Evolutionary conservation across 2,329 filamentous ascomycete genomes (phyloP).

Genomic region (Colletotrichum filicis): DNA sequence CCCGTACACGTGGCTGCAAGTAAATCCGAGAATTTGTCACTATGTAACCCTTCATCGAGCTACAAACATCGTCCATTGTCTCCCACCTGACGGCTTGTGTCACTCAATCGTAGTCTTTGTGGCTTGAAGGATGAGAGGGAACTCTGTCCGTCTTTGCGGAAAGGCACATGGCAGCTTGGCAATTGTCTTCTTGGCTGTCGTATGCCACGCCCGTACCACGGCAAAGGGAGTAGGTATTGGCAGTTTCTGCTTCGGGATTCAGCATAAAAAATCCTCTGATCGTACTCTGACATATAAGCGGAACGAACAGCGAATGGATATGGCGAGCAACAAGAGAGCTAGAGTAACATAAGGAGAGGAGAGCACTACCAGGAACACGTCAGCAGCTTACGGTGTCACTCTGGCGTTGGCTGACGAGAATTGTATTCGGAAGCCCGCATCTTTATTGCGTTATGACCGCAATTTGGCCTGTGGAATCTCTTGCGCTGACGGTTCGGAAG

Average conservation of each 20-base stretch:
- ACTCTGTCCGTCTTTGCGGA: conserved; percentile 16
- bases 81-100: conserved; percentile 1
- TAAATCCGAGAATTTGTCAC: conserved; percentile 12
- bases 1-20: conserved; percentile 33
- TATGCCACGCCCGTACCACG: conserved; percentile 2
- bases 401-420: background rate
- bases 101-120: conserved; percentile 1
- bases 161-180: conserved; percentile 29
- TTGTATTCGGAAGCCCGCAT: background rate
- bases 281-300: too few relatives aligned
- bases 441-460: background rate
- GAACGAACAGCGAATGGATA: background rate
- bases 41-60: conserved; percentile 1
- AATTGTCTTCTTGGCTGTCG: conserved; percentile 24
- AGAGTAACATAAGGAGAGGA: background rate
- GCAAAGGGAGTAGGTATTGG: background rate
- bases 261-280: background rate
- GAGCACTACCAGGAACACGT: background rate
- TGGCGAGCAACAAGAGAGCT: background rate
- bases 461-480: background rate
- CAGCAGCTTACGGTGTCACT: background rate
- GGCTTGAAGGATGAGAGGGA: conserved; percentile 14
- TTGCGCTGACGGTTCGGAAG: background rate
- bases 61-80: background rate
- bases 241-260: background rate